These are phyloP conservation scores for Jackrogersella multiformis DNA, from an alignment of 495 filamentous ascomycete genomes.

Conservation along the genomic window DNA sequence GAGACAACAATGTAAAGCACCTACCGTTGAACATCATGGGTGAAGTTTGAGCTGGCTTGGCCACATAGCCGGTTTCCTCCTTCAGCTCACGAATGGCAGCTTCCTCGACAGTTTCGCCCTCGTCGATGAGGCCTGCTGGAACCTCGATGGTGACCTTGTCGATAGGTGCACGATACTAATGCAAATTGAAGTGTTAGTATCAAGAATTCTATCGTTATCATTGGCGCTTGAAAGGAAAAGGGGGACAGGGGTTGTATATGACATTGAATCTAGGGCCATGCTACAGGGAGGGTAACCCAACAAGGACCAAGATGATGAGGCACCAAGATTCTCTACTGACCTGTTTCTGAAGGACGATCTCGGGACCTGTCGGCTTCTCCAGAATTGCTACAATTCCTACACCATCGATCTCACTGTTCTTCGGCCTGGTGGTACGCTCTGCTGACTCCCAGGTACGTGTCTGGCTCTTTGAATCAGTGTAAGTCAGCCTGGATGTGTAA, in stretches of 20 bases:
- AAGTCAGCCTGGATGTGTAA: conserved; percentile 66
- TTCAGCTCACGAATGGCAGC: conserved; percentile 88
- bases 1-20: conserved; percentile 3
- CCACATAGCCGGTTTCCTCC: conserved; percentile 94
- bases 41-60: conserved; percentile 70
- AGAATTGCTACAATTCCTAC: conserved; percentile 92
- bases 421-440: conserved; percentile 77
- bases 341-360: conserved; percentile 7
- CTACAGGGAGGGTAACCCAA: neutral
- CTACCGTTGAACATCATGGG: conserved; percentile 87
- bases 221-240: neutral
- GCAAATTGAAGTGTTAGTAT: neutral
- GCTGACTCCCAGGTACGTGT: conserved; percentile 83
- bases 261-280: neutral
- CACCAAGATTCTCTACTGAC: neutral
- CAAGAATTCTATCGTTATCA: no score
- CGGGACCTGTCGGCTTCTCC: conserved; percentile 61
- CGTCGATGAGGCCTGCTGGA: conserved; percentile 87
- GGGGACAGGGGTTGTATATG: neutral
- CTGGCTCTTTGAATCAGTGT: conserved; percentile 73
- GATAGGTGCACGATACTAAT: conserved; percentile 77
- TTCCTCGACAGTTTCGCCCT: conserved; percentile 77
- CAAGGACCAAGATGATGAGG: neutral
- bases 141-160: conserved; percentile 82
- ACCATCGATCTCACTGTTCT: conserved; percentile 78